phyloP scores from a whole-genome alignment of 2,329 filamentous ascomycete genomes.

The Colletotrichum sp. region DNA sequence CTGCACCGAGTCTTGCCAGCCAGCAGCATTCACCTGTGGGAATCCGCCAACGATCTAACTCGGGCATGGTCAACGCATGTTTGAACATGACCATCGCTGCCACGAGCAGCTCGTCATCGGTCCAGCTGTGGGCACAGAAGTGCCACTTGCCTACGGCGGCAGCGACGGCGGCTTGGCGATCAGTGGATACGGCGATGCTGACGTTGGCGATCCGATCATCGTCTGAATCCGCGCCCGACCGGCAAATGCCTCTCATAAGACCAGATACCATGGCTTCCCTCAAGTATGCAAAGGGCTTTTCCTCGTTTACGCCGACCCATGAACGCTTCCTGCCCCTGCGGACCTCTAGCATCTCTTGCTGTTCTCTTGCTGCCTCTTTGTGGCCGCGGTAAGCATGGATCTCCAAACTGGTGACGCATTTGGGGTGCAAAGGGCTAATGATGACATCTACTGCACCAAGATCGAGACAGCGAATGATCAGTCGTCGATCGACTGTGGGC shows the following conservation, averaged over 20 bases:
- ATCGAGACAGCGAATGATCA: constrained; percentile 78
- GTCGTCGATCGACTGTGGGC: constrained; percentile 41
- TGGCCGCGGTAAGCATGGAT: constrained; percentile 85
- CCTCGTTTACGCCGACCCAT: constrained; percentile 87
- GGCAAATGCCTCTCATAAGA: constrained; percentile 89
- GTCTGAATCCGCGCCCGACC: constrained; percentile 62
- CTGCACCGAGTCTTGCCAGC: constrained; percentile 22
- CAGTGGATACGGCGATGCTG: constrained; percentile 69
- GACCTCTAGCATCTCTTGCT: constrained; percentile 72
- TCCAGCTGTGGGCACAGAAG: constrained; percentile 89
- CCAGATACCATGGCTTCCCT: constrained; percentile 93
- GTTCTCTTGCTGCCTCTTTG: constrained; percentile 76
- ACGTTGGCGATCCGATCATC: constrained; percentile 68
- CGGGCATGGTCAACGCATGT: constrained; percentile 83
- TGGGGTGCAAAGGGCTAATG: constrained; percentile 75
- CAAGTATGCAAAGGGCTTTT: constrained; percentile 87
- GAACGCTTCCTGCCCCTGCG: constrained; percentile 83
- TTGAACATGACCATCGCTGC: constrained; percentile 88
- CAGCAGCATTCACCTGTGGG: constrained; percentile 67
- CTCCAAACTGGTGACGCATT: constrained; percentile 76
- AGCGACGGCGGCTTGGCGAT: constrained; percentile 70
- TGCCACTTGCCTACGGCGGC: constrained; percentile 78
- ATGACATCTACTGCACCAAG: constrained; percentile 88
- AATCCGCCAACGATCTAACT: constrained; percentile 81
- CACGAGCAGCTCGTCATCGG: constrained; percentile 88